A percentile compares a stretch with the other conserved stretches of the same genome.
Conservation (phyloP, 345 rosid species). For the Brassica cretica region DNA sequence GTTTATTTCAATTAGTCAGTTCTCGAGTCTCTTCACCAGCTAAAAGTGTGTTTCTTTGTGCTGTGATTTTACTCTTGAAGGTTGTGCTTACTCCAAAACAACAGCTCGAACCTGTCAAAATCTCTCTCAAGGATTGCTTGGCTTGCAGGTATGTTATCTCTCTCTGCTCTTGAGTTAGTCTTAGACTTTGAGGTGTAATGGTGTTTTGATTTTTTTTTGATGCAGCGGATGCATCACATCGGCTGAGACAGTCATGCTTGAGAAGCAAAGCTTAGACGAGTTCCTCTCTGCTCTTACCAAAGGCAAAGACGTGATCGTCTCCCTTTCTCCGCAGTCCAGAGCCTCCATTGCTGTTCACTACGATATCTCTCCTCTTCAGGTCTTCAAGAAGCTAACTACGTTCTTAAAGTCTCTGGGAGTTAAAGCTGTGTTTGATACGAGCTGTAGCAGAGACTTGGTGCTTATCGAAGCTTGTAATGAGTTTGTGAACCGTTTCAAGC, state of each 20-base stretch:
- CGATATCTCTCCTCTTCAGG: constrained; percentile 67
- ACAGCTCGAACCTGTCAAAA: constrained; percentile 71
- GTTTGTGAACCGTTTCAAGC: constrained; percentile 68
- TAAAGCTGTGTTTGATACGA: constrained; percentile 82
- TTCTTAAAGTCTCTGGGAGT: constrained; percentile 83
- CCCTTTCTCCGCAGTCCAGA: constrained; percentile 85
- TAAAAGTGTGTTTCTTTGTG: background rate
- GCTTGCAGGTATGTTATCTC: constrained; percentile 72
- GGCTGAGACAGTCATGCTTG: constrained; percentile 94
- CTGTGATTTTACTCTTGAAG: constrained; percentile 41
- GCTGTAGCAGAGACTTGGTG: constrained; percentile 74
- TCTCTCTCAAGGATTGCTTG: constrained; percentile 94
- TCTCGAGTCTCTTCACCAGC: background rate
- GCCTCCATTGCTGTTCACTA: constrained; percentile 83
- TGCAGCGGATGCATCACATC: constrained; percentile 93
- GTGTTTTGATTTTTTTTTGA: background rate
- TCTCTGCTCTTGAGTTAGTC: background rate
- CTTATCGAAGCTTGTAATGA: constrained; percentile 88
- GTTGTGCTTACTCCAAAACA: constrained; percentile 48
- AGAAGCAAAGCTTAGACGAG: constrained; percentile 93
- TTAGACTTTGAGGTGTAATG: background rate
- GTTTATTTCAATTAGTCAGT: no score
- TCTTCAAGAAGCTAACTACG: constrained; percentile 75
- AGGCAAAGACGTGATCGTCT: constrained; percentile 65
- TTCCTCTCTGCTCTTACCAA: constrained; percentile 66